A percentile compares a stretch with the other conserved stretches of the same genome.
Conservation (phyloP, 495 filamentous ascomycete species). For the Lasiosphaeria ovina region DNA sequence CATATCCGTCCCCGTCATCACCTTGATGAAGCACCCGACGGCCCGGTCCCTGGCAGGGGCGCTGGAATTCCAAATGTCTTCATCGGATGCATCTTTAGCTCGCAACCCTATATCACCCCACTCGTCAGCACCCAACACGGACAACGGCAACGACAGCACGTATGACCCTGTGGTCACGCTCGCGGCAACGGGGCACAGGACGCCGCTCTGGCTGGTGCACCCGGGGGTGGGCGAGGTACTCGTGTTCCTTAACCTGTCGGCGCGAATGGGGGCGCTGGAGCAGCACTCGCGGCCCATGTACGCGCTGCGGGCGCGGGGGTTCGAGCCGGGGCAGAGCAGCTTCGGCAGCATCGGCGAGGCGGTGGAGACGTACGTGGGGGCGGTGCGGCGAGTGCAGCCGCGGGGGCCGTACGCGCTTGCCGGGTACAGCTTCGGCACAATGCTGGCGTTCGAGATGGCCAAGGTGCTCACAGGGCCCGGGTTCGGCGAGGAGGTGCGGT, state of each 20-base stretch:
- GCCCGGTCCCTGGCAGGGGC: conserved; percentile 33
- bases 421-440: conserved; percentile 54
- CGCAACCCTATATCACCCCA: too few relatives aligned
- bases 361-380: conserved; percentile 38
- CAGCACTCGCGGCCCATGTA: conserved; percentile 52
- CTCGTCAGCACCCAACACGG: not conserved
- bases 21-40: conserved; percentile 43
- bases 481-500: conserved; percentile 27
- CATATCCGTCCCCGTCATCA: conserved; percentile 38
- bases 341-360: conserved; percentile 39
- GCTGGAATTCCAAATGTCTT: not conserved
- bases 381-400: conserved; percentile 48
- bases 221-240: conserved; percentile 58
- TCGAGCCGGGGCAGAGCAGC: conserved; percentile 39
- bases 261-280: conserved; percentile 30
- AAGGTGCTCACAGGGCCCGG: conserved; percentile 42
- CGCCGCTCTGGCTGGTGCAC: conserved; percentile 57
- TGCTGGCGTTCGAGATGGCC: conserved; percentile 55
- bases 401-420: conserved; percentile 55
- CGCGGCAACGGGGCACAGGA: conserved; percentile 42
- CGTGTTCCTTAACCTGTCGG: conserved; percentile 43
- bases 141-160: not conserved
- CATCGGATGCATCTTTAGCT: too few relatives aligned
- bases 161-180: conserved; percentile 41
- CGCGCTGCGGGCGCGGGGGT: conserved; percentile 54